Evolutionary conservation across 805 yeast genomes (phyloP).

Genomic region (Nakazawaea anatomiae): DNA sequence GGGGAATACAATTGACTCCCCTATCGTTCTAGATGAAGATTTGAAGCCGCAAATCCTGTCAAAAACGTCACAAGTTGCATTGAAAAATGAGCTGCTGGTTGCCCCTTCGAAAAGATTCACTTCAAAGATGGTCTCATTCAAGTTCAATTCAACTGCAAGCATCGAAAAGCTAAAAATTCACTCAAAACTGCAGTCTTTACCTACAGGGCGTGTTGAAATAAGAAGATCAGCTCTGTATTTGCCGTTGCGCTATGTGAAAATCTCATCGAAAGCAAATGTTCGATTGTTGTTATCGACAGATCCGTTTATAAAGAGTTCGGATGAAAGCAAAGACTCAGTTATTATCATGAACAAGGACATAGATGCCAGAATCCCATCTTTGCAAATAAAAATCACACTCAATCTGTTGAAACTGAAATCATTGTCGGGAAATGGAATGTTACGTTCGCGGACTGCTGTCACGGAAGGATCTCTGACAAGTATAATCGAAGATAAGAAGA

Average conservation of each 20-base stretch:
- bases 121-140: not conserved
- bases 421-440: not conserved
- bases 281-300: slow-evolving; percentile 20
- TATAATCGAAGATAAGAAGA: not conserved
- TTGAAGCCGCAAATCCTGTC: not conserved
- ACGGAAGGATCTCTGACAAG: not conserved
- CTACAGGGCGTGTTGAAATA: slow-evolving; percentile 11
- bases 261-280: slow-evolving; percentile 17
- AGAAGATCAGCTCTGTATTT: slow-evolving; percentile 13
- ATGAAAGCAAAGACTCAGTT: not conserved
- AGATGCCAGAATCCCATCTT: not conserved
- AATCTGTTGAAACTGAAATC: not conserved
- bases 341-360: not conserved
- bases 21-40: not conserved
- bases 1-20: not conserved
- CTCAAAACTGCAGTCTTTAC: not conserved
- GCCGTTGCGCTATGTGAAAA: slow-evolving; percentile 31
- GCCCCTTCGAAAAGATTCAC: slow-evolving; percentile 4
- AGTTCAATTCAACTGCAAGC: not conserved
- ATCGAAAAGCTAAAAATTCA: not conserved
- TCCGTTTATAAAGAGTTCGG: slow-evolving; percentile 16
- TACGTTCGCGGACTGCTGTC: not conserved
- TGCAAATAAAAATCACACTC: not conserved
- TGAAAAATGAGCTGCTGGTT: not conserved
- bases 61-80: too few species aligned